Conservation (phyloP, 176 grass and related monocot genomes). For the Bolboschoenus planiculmis region DNA sequence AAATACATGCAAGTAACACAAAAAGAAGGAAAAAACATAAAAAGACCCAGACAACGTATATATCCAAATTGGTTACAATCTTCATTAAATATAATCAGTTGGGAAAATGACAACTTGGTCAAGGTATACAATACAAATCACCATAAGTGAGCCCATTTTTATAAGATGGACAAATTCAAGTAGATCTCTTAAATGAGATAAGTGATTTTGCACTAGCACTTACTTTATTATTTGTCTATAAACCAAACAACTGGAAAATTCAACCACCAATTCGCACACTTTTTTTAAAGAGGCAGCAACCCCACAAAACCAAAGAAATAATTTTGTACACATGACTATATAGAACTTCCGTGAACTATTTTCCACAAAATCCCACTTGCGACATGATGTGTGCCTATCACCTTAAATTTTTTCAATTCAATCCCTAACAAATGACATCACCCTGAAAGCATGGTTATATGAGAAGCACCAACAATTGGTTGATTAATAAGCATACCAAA, state of each 20-base stretch:
- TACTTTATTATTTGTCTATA: constrained; percentile 13
- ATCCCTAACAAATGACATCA: constrained; percentile 21
- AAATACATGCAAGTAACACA: neutral
- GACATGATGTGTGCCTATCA: constrained; percentile 16
- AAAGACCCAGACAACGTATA: neutral
- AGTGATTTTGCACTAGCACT: neutral
- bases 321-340: neutral
- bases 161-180: neutral
- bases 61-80: neutral
- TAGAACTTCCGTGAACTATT: constrained; percentile 6
- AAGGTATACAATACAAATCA: neutral
- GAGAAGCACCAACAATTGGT: neutral
- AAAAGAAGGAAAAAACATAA: neutral
- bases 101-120: neutral
- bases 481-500: constrained; percentile 11
- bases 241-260: neutral
- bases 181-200: neutral
- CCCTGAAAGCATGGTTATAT: neutral
- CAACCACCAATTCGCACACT: neutral
- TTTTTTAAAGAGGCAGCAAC: constrained; percentile 5
- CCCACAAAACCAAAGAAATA: neutral
- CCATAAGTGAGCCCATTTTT: neutral
- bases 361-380: constrained; percentile 15
- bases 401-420: constrained; percentile 7
- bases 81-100: neutral